These are phyloP conservation scores for Aureobasidium sp. DNA, from an alignment of 2,329 filamentous ascomycete species.

Conservation along the genomic window DNA sequence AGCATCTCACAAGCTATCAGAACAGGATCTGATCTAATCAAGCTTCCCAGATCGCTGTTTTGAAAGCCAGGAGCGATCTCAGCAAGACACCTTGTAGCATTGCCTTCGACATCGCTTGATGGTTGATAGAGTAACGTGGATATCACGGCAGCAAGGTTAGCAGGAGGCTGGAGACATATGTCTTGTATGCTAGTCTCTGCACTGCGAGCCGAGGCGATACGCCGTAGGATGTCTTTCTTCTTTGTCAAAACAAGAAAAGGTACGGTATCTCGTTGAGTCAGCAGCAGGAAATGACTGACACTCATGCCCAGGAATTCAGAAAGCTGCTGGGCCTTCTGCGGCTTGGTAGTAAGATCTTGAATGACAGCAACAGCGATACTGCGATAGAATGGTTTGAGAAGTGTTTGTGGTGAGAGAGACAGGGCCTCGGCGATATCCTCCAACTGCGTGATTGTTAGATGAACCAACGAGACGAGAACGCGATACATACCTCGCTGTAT, in stretches of 20 bases:
- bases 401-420: slow-evolving; percentile 54
- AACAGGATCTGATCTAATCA: slow-evolving; percentile 70
- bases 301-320: slow-evolving; percentile 74
- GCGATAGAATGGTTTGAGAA: slow-evolving; percentile 85
- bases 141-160: slow-evolving; percentile 53
- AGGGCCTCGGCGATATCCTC: slow-evolving; percentile 63
- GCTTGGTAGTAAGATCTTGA: slow-evolving; percentile 70
- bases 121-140: slow-evolving; percentile 52
- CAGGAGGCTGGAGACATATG: slow-evolving; percentile 49
- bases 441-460: slow-evolving; percentile 31
- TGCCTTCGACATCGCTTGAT: slow-evolving; percentile 59
- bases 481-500: slow-evolving; percentile 57
- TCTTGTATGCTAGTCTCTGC: slow-evolving; percentile 50
- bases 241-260: slow-evolving; percentile 79
- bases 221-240: slow-evolving; percentile 69
- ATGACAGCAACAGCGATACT: slow-evolving; percentile 75
- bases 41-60: slow-evolving; percentile 55
- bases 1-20: slow-evolving; percentile 73
- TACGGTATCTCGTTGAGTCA: slow-evolving; percentile 73
- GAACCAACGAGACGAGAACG: not conserved
- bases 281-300: slow-evolving; percentile 63
- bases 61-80: slow-evolving; percentile 65
- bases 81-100: slow-evolving; percentile 61
- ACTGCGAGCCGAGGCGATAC: slow-evolving; percentile 65
- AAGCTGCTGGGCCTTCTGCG: slow-evolving; percentile 74